phyloP scores from a whole-genome alignment of 2,329 filamentous ascomycete species.

The Cladosporium oxysporum region DNA sequence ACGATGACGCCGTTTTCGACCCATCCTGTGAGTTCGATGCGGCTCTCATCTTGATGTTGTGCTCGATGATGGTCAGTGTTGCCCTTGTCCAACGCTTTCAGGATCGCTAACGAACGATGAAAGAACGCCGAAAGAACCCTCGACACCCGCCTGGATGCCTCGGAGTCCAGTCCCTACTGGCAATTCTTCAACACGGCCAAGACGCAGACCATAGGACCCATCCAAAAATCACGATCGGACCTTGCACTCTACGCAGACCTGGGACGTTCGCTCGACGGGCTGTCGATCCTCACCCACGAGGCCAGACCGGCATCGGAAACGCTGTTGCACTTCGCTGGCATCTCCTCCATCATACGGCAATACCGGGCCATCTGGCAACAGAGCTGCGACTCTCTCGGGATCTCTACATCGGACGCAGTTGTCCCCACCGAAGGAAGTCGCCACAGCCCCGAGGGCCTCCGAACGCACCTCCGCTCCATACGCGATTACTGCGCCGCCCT shows the following conservation, averaged over 20 bases:
- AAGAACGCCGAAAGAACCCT: constrained; percentile 6
- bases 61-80: constrained; percentile 11
- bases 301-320: neutral
- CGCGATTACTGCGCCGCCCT: constrained; percentile 12
- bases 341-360: neutral
- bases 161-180: constrained; percentile 1
- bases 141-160: neutral
- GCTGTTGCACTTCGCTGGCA: neutral
- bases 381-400: neutral
- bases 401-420: neutral
- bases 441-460: neutral
- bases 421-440: neutral
- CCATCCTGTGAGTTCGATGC: neutral
- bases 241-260: neutral
- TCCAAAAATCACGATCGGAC: neutral
- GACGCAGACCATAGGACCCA: neutral
- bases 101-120: neutral
- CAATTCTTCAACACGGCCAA: neutral
- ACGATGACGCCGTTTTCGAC: neutral
- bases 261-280: neutral
- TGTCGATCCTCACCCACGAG: neutral
- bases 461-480: neutral
- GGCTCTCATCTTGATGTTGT: neutral
- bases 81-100: neutral
- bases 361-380: neutral